Base-by-base conservation (phyloP, 768 basidiomycete species). In the Amanita rubescens region DNA sequence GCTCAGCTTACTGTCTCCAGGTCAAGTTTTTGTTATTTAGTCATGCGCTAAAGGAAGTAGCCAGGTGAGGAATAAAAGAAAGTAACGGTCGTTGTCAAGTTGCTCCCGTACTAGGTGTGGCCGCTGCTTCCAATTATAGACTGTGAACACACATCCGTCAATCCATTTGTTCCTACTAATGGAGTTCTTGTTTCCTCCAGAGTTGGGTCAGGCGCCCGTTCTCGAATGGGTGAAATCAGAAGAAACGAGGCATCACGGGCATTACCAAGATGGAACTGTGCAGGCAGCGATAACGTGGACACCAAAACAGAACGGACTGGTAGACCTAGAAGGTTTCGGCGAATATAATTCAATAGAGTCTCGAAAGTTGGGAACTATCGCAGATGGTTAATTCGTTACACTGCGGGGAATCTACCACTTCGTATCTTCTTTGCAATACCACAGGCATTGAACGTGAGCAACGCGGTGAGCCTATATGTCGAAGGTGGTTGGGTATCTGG, bases 51-150 rank as follows among this genome's bases (percentile, higher is more conserved):
- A 71, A 1, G 94, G 94, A 0, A 95, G 69, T 2, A 94, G 72
- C 78, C 84, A 85, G 15, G 87, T 85, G 79, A 93, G 81, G 32
- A 94, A 70, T 49, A 93, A 69, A 9, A 94, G 66, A 0, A 90
- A 27, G 58, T 90, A 83, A 54, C 75, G 65, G 46, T 73, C 63
- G 44, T 75, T 75, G 55, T 71, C 61, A 55, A 55, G 57, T 46
- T 57, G 53, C 32, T 58, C 55, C 42, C 25, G 55, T 48, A 50
- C n/a, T n/a, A n/a, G n/a, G n/a, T n/a, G 44, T 39, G 43, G 20
- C 22, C 37, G 53, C 4, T 22, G 33, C 33, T 61, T 57, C 17
- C n/a, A n/a, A 14, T 44, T 49, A 22, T n/a, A n/a, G n/a, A 42
- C 30, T 39, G 38, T 34, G 25, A 49, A 32, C 5, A 17, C 17